A percentile compares a stretch with the other conserved stretches of the same genome.
Evolutionary conservation across 768 basidiomycete species (phyloP).

Genomic region (Lepiota venenata): DNA sequence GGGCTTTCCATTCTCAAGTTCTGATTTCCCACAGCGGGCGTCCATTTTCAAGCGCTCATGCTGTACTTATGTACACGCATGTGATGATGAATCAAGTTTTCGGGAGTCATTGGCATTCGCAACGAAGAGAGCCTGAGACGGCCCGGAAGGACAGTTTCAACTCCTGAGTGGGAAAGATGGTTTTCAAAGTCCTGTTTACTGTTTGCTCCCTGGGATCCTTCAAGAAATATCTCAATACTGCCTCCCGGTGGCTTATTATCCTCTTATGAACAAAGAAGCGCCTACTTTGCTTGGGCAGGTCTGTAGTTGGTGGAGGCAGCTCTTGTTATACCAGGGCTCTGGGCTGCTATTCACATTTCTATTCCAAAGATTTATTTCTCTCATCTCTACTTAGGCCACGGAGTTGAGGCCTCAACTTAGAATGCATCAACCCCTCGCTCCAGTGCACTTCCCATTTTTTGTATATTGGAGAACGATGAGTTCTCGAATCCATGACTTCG

Average conservation of each 20-base stretch:
- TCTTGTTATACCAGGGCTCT: constrained; percentile 19
- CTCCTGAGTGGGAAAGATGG: neutral
- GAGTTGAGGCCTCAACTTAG: neutral
- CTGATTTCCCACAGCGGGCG: too few relatives aligned
- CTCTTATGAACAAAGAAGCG: constrained; percentile 13
- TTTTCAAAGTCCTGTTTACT: constrained; percentile 12
- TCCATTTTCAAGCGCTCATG: too few relatives aligned
- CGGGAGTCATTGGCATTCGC: too few relatives aligned
- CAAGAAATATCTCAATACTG: constrained; percentile 19
- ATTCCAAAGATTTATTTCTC: constrained; percentile 4
- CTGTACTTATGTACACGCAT: too few relatives aligned
- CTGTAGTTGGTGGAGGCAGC: constrained; percentile 20
- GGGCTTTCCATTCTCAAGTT: too few relatives aligned
- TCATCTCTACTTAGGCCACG: neutral
- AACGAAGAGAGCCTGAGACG: too few relatives aligned
- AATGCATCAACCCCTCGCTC: neutral
- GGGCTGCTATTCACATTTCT: constrained; percentile 18
- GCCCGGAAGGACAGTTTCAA: neutral
- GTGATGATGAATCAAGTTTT: too few relatives aligned
- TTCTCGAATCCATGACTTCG: neutral
- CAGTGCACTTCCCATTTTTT: neutral
- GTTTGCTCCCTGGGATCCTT: constrained; percentile 16
- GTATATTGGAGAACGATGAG: neutral
- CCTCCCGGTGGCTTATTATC: constrained; percentile 15
- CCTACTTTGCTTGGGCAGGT: constrained; percentile 20